Evolutionary conservation across 1,284 basidiomycete genomes (phyloP), one percentile per base, ranked within the genome.

Genomic region (Athelia sp.): DNA sequence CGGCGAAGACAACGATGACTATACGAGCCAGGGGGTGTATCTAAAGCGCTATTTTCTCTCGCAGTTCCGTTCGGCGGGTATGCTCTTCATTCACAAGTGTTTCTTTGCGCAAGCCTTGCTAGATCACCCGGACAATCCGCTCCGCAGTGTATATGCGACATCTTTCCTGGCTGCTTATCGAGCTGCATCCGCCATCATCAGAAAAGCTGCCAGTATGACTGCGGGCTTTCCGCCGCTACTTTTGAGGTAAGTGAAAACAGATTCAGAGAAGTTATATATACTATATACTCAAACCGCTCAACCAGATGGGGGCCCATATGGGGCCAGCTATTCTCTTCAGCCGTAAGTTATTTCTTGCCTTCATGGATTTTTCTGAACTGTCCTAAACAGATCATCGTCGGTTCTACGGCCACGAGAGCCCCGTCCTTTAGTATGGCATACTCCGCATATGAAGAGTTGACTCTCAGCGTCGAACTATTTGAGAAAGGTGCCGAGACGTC

Each of bases 61-160:
- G 17, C 74, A 76, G 54, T 76, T 71, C 54, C 76, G 78, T 47
- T 70, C 75, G 21, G 56, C 29, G 69, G 68, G 61, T 22, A 66
- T 82, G 49, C 54, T 82, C 11, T 78, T 75, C 56, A 68, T 82
- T 26, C 80, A 83, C 55, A 69, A 80, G 47, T 79, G 75, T 52
- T 84, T 78, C 64, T 83, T 83, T 54, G 77, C 78, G 0, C 78
- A 79, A 51, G 78, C 82, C 1, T 74, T 84, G 71, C 65, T 79
- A 14, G 79, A 83, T 54, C 72, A 77, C 56, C 82, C 81, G 31
- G 64, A 66, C 11, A 82, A 83, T 54, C 81, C 81, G 13, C 65
- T 83, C 17, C 71, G 78, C 35, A 82, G 81, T 55, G 77, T 77
- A 3, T 84, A 78, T 51, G 79, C 82, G 3, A 81, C 81, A 1